Evolutionary conservation across 108 stramenopile species (phyloP), one percentile per base, ranked within the genome.

Genomic region (Schizochytrium sp.): DNA sequence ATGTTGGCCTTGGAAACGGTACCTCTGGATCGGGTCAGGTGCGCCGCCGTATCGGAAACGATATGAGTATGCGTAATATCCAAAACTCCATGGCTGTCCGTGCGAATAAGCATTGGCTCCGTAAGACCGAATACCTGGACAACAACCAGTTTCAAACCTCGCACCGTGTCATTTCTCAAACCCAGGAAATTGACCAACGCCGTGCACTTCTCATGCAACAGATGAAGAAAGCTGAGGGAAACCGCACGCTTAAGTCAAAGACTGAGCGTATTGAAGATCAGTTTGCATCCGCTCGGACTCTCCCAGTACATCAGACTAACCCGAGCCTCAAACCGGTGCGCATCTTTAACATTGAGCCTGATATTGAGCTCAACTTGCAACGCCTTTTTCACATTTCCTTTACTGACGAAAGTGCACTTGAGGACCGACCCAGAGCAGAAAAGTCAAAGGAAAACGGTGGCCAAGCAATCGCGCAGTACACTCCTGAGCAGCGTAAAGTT

Each of bases 111-210:
- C 76, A 83, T 28, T 83, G 76, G 76, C 76, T 83, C 28, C 76
- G 76, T 53, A 83, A 83, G 28, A 83, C 76, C 76, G 76, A 83
- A 53, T 83, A 83, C 76, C 49, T 83, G 49, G 76, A 83, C 76
- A 83, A 83, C 53, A 83, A 83, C 40, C 76, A 83, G 15, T 83
- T 83, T 40, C 50, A 55, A 10, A 55, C 40, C n/a, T 55, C 76
- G 45, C 76, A 83, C 47, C 47, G 53, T 53, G 47, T 17, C 76
- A 0, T 55, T n/a, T 55, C 76, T 40, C 28, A n/a, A 53, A 5
- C 13, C 1, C 47, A 55, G 76, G 76, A 83, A 28, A 83, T 55
- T 40, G 28, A 83, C 5, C 47, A 55, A 3, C 47, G 76, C 47
- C 19, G 49, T 17, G 19, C 76, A 10, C 50, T n/a, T 10, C 76